A percentile compares a stretch with the other conserved stretches of the same genome.
phyloP scores from a whole-genome alignment of 441 rosid genomes.

The Adansonia gregorii region DNA sequence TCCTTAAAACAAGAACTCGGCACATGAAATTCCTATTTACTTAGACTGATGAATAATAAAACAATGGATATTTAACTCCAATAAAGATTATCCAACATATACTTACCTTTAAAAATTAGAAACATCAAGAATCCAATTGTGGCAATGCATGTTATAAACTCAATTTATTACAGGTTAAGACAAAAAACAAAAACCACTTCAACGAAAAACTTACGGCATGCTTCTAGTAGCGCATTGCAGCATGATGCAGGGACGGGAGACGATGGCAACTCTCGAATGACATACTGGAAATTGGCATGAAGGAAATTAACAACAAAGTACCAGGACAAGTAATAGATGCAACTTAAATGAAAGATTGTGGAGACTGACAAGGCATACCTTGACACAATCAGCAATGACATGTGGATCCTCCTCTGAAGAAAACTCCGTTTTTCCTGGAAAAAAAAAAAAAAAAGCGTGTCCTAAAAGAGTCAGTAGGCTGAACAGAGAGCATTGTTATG shows the following conservation, averaged over 20 bases:
- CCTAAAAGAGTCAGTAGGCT: constrained; percentile 26
- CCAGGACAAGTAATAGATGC: constrained; percentile 22
- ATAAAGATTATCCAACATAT: not conserved
- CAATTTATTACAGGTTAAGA: constrained; percentile 12
- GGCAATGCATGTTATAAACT: not conserved
- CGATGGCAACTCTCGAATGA: constrained; percentile 95
- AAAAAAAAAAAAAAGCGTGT: constrained; percentile 29
- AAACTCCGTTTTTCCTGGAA: constrained; percentile 81
- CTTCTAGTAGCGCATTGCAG: constrained; percentile 92
- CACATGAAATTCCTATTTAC: constrained; percentile 12
- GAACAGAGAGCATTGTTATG: constrained; percentile 9
- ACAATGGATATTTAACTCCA: not conserved
- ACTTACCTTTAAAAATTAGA: constrained; percentile 14
- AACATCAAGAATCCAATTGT: constrained; percentile 8
- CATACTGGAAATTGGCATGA: constrained; percentile 60
- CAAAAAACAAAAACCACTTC: constrained; percentile 17
- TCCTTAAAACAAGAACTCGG: constrained; percentile 7
- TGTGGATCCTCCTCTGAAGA: constrained; percentile 82
- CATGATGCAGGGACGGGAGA: constrained; percentile 99
- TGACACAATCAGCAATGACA: constrained; percentile 92
- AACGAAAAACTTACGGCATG: constrained; percentile 76
- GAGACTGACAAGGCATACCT: constrained; percentile 53
- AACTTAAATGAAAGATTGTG: constrained; percentile 24
- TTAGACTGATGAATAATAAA: not conserved
- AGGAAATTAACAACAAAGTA: constrained; percentile 32